Conservation (phyloP, 352 stramenopile genomes). For the Pythium sp. region DNA sequence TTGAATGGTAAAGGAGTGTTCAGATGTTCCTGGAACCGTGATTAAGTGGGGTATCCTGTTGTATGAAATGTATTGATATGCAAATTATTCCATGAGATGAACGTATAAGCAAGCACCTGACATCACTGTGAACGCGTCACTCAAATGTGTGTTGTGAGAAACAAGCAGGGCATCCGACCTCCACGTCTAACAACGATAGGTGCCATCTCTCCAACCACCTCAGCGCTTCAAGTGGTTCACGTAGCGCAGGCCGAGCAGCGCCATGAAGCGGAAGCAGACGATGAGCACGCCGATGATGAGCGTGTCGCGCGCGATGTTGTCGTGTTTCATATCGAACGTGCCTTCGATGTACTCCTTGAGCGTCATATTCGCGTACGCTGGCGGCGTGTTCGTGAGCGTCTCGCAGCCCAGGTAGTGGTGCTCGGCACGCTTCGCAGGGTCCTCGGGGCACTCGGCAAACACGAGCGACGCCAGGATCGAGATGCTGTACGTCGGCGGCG, state of each 20-base stretch:
- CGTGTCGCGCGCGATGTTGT: conserved; percentile 28
- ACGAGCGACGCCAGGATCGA: conserved; percentile 33
- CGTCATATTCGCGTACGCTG: conserved; percentile 26
- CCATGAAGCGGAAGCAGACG: conserved; percentile 40
- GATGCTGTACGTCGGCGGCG: conserved; percentile 44
- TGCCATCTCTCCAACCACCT: not conserved
- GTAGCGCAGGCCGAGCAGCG: conserved; percentile 45
- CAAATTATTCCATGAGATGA: not conserved
- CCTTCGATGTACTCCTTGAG: conserved; percentile 42
- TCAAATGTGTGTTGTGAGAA: not conserved
- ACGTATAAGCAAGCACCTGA: not conserved
- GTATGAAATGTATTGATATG: not conserved
- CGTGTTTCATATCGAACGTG: conserved; percentile 35
- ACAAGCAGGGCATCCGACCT: not conserved
- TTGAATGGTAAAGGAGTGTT: not conserved
- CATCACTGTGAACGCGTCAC: not conserved
- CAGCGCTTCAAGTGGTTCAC: conserved; percentile 54
- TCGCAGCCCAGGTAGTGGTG: conserved; percentile 28
- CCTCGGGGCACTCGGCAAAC: conserved; percentile 36
- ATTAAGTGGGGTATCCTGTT: not conserved
- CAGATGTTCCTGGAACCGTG: not conserved
- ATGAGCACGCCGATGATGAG: conserved; percentile 38
- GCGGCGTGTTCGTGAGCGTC: conserved; percentile 25
- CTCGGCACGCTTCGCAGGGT: conserved; percentile 3
- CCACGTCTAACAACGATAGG: not conserved